These are phyloP conservation scores for Phellopilus nigrolimitatus DNA, from an alignment of 1,284 basidiomycete species.

Conservation along the genomic window DNA sequence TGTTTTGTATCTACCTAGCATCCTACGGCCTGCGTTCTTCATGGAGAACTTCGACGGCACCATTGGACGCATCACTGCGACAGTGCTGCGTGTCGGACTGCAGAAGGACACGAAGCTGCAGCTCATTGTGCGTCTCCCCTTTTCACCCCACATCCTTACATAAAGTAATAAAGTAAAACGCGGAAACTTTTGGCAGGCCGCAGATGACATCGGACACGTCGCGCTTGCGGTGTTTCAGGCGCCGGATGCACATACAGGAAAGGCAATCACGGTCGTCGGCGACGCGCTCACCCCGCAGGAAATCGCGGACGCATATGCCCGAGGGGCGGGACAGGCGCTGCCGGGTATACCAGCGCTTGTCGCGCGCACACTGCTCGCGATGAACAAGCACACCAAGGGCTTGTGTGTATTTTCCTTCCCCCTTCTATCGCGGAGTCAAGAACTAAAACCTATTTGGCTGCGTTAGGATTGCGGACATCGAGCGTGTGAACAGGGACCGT, in stretches of 20 bases:
- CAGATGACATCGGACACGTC: conserved; percentile 36
- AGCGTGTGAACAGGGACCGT: conserved; percentile 28
- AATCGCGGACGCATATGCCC: conserved; percentile 29
- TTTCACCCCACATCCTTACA: neutral
- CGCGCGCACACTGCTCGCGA: conserved; percentile 26
- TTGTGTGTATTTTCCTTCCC: conserved; percentile 28
- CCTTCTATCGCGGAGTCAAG: neutral
- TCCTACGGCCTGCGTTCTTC: conserved; percentile 33
- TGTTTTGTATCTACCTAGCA: conserved; percentile 22
- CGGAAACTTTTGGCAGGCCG: conserved; percentile 23
- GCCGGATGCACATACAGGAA: conserved; percentile 25
- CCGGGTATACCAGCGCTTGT: conserved; percentile 30
- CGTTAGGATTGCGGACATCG: conserved; percentile 30
- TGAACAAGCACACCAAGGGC: conserved; percentile 31
- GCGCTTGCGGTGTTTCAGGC: conserved; percentile 34
- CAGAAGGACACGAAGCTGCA: conserved; percentile 32
- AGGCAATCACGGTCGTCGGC: conserved; percentile 31
- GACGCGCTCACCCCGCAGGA: conserved; percentile 31
- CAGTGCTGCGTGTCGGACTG: conserved; percentile 32
- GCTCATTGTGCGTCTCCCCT: conserved; percentile 30
- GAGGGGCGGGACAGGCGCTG: conserved; percentile 31
- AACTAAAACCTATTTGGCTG: neutral
- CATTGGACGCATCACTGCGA: conserved; percentile 33
- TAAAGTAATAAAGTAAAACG: neutral
- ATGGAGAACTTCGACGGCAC: conserved; percentile 41